phyloP scores from a whole-genome alignment of 2,329 filamentous ascomycete genomes.

The Aspergillus eucalypticola region DNA sequence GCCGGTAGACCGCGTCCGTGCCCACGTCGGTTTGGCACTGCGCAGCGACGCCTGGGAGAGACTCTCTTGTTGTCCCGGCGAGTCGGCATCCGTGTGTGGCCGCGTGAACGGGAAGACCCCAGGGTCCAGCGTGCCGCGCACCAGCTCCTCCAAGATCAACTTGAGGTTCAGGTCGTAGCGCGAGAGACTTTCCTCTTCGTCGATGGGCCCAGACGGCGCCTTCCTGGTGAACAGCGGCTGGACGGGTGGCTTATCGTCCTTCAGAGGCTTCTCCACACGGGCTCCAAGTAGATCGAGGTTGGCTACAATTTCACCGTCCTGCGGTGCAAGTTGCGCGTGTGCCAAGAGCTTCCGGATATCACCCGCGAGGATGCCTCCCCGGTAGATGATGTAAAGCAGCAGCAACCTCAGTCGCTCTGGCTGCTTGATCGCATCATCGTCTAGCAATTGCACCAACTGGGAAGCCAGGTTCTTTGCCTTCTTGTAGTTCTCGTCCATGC shows the following conservation, averaged over 20 bases:
- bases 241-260: slow-evolving; percentile 69
- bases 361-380: slow-evolving; percentile 78
- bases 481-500: slow-evolving; percentile 86
- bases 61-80: slow-evolving; percentile 49
- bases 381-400: slow-evolving; percentile 80
- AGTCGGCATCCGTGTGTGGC: slow-evolving; percentile 58
- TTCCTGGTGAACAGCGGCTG: slow-evolving; percentile 73
- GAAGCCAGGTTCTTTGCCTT: slow-evolving; percentile 89
- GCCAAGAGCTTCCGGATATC: slow-evolving; percentile 82
- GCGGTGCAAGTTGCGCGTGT: slow-evolving; percentile 74
- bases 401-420: slow-evolving; percentile 82
- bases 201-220: slow-evolving; percentile 52
- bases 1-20: slow-evolving; percentile 71
- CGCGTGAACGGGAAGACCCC: slow-evolving; percentile 71
- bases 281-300: slow-evolving; percentile 81
- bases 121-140: slow-evolving; percentile 67
- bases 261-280: slow-evolving; percentile 69
- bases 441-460: slow-evolving; percentile 80
- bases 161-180: slow-evolving; percentile 82
- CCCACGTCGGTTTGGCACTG: slow-evolving; percentile 93
- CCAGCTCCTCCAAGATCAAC: slow-evolving; percentile 74
- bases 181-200: slow-evolving; percentile 81
- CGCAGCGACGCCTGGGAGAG: slow-evolving; percentile 73
- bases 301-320: slow-evolving; percentile 70
- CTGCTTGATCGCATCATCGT: slow-evolving; percentile 72